Conservation (phyloP, 805 yeast species). For the Wickerhamiella sorbophila region DNA sequence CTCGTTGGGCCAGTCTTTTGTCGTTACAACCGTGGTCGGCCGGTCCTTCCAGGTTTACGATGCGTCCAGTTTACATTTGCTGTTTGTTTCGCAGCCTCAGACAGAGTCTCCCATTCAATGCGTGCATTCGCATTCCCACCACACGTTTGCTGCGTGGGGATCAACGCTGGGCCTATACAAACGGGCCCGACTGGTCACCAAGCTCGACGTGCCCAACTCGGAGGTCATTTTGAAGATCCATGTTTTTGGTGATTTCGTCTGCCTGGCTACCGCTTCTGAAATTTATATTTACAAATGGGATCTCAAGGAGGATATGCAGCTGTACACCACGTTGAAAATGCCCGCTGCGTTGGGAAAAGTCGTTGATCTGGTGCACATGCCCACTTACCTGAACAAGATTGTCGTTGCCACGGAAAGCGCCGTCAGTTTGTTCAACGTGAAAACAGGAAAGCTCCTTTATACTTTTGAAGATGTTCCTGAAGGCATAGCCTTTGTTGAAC, state of each 20-base stretch:
- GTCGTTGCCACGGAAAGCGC: conserved; percentile 62
- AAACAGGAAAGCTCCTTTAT: conserved; percentile 59
- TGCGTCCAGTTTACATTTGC: conserved; percentile 62
- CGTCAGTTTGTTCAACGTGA: conserved; percentile 52
- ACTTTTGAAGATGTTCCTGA: conserved; percentile 36
- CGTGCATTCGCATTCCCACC: conserved; percentile 68
- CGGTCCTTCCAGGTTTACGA: conserved; percentile 84
- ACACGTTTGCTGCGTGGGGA: conserved; percentile 66
- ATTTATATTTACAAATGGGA: conserved; percentile 42
- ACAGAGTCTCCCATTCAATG: conserved; percentile 57
- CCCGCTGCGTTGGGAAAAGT: conserved; percentile 57
- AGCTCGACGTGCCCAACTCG: conserved; percentile 25
- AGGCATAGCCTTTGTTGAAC: conserved; percentile 54
- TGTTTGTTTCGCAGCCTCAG: conserved; percentile 74
- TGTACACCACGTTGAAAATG: conserved; percentile 47
- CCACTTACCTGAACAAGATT: conserved; percentile 83
- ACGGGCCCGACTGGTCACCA: conserved; percentile 55
- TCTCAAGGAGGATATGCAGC: conserved; percentile 37
- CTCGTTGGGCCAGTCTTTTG: conserved; percentile 73
- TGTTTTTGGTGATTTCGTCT: conserved; percentile 65
- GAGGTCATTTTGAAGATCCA: conserved; percentile 35
- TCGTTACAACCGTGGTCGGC: conserved; percentile 83
- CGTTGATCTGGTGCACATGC: conserved; percentile 61
- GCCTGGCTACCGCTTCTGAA: conserved; percentile 38
- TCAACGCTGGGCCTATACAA: conserved; percentile 60